Evolutionary conservation across 441 rosid species (phyloP).

Genomic region (Capsella rubella): DNA sequence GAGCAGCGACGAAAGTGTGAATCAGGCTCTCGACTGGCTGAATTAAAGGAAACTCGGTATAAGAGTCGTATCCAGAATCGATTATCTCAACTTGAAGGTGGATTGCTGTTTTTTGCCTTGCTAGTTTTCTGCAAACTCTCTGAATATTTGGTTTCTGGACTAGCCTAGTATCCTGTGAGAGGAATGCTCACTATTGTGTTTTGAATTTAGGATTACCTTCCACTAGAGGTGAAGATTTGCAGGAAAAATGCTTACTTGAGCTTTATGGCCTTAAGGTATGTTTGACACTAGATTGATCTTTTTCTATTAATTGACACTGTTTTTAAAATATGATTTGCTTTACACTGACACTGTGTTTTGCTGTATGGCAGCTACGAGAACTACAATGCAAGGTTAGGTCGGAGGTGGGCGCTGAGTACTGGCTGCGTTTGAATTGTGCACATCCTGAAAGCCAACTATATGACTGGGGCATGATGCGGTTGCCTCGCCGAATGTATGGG

Average conservation of each 20-base stretch:
- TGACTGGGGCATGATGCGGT: conserved; percentile 97
- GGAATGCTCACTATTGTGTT: conserved; percentile 37
- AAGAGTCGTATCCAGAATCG: conserved; percentile 70
- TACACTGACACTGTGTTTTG: conserved; percentile 30
- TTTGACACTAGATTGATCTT: conserved; percentile 9
- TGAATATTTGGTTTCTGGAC: not conserved
- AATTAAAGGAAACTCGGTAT: conserved; percentile 58
- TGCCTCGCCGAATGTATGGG: conserved; percentile 81
- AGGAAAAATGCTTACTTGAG: conserved; percentile 89
- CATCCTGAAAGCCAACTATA: conserved; percentile 72
- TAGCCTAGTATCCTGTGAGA: not conserved
- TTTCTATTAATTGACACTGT: conserved; percentile 1
- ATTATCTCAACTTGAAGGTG: conserved; percentile 87
- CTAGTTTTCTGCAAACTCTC: not conserved
- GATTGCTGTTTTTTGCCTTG: not conserved
- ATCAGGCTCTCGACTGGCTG: conserved; percentile 60
- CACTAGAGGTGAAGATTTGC: conserved; percentile 89
- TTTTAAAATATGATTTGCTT: conserved; percentile 8
- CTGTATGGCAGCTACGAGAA: conserved; percentile 71
- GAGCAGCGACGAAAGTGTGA: conserved; percentile 60
- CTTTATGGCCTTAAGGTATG: conserved; percentile 93
- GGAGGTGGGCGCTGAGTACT: conserved; percentile 82
- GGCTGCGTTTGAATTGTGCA: conserved; percentile 80
- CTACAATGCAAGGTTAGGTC: conserved; percentile 78
- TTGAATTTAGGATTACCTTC: conserved; percentile 77